Base-by-base conservation (phyloP, 768 basidiomycete species). In the Pleurotus sapidus region DNA sequence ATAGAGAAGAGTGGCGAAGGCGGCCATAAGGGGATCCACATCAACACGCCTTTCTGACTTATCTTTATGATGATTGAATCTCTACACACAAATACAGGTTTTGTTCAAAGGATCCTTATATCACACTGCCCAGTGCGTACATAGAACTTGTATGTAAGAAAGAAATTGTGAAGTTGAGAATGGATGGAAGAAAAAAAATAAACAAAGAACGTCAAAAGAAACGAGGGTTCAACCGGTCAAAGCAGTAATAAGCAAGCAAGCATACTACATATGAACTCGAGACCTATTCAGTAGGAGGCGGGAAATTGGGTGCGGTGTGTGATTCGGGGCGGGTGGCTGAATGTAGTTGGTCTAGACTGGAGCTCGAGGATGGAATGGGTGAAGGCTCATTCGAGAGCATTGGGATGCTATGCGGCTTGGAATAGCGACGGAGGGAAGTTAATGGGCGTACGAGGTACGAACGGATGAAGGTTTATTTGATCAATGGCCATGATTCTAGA, bases 191-290 rank as follows among this genome's bases (percentile, higher is more conserved):
- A 39, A 54, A 39, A 53, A 42, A 24, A 18, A 54, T 54, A 54
- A 42, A 54, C 51, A 54, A 54, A 42, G 39, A 54, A 42, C 39
- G 39, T 48, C 24, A 20, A 48, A 24, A 20, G 39, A 54, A 54
- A 42, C n/a, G 38, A 42, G 39, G 51, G 51, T 42, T 54, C 51
- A 54, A 54, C 51, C 51, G 17, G 51, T 54, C 51, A 54, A 54
- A 40, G 51, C 51, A 54, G 51, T 54, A 42, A 54, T 54, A 54
- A 11, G 24, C 46, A 25, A 54, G 49, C 51, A 40, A 54, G 51
- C 20, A 42, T 42, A 54, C n/a, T 23, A 54, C 20, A 24, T 34
- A 23, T 45, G 42, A 54, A 54, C 39, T 54, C 20, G 23, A 43
- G 39, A 38, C 46, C 43, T 20, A 20, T 20, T 20, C 9, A 34